Conservation (phyloP, 768 basidiomycete genomes). For the Rubroboletus pulcherrimus region DNA sequence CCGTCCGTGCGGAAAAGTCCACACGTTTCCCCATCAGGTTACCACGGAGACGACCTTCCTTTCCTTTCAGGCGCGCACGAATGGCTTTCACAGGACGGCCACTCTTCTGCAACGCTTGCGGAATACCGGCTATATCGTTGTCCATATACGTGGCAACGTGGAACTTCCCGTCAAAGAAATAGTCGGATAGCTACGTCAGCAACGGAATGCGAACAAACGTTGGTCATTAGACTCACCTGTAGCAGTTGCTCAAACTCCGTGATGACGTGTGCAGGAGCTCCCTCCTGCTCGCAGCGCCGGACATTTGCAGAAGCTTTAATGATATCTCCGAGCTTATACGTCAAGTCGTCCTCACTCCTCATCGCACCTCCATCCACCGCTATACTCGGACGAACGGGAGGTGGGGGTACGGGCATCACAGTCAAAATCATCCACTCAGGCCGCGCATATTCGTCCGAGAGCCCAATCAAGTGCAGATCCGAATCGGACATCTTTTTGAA, state of each 20-base stretch:
- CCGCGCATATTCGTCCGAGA: slow-evolving; percentile 92
- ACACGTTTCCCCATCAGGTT: slow-evolving; percentile 99
- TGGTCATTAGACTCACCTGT: slow-evolving; percentile 55
- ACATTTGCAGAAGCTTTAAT: slow-evolving; percentile 94
- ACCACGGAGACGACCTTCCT: slow-evolving; percentile 95
- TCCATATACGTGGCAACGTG: slow-evolving; percentile 99
- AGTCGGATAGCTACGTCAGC: neutral
- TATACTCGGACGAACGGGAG: slow-evolving; percentile 96
- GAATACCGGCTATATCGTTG: slow-evolving; percentile 97
- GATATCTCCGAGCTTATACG: slow-evolving; percentile 95
- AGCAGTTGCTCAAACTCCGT: slow-evolving; percentile 94
- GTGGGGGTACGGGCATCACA: slow-evolving; percentile 95
- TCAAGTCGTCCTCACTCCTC: slow-evolving; percentile 97
- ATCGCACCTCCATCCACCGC: slow-evolving; percentile 95
- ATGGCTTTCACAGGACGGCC: slow-evolving; percentile 98
- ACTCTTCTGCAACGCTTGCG: slow-evolving; percentile 95
- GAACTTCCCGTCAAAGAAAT: slow-evolving; percentile 50
- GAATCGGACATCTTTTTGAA: slow-evolving; percentile 92
- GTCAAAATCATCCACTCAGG: slow-evolving; percentile 99
- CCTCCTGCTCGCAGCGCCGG: slow-evolving; percentile 90
- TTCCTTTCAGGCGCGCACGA: slow-evolving; percentile 95
- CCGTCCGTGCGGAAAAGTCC: slow-evolving; percentile 97
- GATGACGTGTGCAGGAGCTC: slow-evolving; percentile 93
- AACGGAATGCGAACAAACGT: neutral
- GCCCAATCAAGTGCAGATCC: slow-evolving; percentile 84